These are phyloP conservation scores for Zygosaccharomyces gambellarensis DNA, from an alignment of 805 yeast genomes.

Conservation along the genomic window DNA sequence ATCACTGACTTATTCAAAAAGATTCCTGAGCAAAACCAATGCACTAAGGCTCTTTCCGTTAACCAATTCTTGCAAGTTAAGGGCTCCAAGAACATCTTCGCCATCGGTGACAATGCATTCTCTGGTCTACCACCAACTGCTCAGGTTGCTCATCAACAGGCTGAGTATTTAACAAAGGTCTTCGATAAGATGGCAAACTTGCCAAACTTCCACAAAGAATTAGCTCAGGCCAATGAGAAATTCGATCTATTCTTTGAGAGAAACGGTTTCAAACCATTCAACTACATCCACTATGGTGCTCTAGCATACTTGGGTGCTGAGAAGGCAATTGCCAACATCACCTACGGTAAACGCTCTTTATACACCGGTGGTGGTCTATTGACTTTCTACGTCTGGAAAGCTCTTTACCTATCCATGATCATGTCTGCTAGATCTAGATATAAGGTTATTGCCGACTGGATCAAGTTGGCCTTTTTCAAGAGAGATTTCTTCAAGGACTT, in stretches of 20 bases:
- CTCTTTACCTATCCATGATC: conserved; percentile 85
- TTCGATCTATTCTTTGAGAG: conserved; percentile 42
- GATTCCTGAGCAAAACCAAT: conserved; percentile 72
- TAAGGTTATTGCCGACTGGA: conserved; percentile 83
- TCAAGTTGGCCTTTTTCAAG: conserved; percentile 80
- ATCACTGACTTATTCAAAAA: conserved; percentile 60
- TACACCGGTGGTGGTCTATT: conserved; percentile 82
- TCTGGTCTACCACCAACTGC: conserved; percentile 94
- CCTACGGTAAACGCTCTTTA: conserved; percentile 72
- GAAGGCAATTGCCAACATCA: conserved; percentile 88
- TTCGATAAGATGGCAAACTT: conserved; percentile 54
- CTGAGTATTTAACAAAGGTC: conserved; percentile 67
- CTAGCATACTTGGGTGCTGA: conserved; percentile 91
- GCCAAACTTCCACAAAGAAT: conserved; percentile 37
- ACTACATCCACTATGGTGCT: conserved; percentile 85
- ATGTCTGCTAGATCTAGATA: conserved; percentile 82
- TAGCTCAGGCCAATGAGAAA: conserved; percentile 37
- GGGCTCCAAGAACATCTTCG: conserved; percentile 78
- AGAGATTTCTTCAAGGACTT: conserved; percentile 90
- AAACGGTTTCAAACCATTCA: conserved; percentile 58
- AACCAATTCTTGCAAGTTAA: conserved; percentile 75
- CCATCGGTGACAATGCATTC: conserved; percentile 88
- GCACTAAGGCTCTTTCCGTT: conserved; percentile 82
- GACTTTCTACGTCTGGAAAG: conserved; percentile 90
- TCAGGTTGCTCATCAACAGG: conserved; percentile 94